phyloP scores from a whole-genome alignment of 1,139 yeast genomes.

The Pichia sp. region DNA sequence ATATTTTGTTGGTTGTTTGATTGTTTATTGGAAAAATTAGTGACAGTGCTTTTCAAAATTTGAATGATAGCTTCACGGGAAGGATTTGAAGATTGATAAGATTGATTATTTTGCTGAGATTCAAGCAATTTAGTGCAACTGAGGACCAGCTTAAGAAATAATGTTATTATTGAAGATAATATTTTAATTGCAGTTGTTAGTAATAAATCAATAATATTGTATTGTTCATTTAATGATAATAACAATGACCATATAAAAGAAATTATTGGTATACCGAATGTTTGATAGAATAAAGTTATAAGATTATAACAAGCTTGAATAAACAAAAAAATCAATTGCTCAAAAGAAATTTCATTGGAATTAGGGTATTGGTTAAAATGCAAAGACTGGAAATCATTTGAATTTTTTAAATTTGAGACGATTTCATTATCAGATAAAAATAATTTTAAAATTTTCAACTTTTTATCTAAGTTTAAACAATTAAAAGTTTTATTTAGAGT shows the following conservation, averaged over 20 bases:
- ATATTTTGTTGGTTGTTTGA: no score
- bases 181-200: background rate
- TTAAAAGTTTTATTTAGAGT: constrained; percentile 9
- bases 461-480: constrained; percentile 12
- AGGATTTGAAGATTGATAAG: background rate
- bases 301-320: background rate
- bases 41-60: no score
- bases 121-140: background rate
- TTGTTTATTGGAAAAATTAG: no score
- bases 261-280: background rate
- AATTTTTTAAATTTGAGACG: no score
- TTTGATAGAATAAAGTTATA: background rate
- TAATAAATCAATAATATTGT: background rate
- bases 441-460: background rate
- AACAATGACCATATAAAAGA: background rate
- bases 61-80: no score
- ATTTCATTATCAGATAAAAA: background rate
- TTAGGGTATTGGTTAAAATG: no score
- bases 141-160: background rate
- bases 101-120: background rate
- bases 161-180: background rate
- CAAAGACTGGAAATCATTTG: background rate
- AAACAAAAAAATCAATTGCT: background rate
- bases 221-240: background rate
- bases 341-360: no score